Conservation (phyloP, 176 grass and related monocot genomes). For the Lolium rigidum region DNA sequence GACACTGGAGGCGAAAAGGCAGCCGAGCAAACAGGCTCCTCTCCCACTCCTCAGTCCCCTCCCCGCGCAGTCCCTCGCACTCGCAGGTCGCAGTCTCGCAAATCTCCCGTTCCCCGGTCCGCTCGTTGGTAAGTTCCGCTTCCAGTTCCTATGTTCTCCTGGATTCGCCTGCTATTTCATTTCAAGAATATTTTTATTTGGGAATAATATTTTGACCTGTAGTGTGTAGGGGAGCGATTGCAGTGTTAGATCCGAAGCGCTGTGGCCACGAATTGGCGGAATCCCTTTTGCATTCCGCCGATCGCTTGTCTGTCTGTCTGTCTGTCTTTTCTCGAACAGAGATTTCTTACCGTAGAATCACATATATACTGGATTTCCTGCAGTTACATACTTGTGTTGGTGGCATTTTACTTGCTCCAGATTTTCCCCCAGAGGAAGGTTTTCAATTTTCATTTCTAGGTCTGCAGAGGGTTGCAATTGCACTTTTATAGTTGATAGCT, state of each 20-base stretch:
- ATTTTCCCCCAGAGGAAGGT: neutral
- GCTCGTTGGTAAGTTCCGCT: neutral
- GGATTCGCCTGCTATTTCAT: neutral
- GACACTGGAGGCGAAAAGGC: constrained; percentile 1
- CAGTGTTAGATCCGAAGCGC: constrained; percentile 12
- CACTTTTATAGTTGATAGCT: neutral
- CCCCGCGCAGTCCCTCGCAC: neutral
- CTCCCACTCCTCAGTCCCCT: neutral
- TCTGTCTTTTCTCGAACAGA: neutral
- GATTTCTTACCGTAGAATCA: neutral
- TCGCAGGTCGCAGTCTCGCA: neutral
- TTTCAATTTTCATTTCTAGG: neutral
- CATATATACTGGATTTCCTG: neutral
- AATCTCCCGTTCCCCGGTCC: neutral
- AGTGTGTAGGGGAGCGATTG: neutral
- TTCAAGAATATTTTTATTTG: neutral
- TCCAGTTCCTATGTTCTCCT: neutral
- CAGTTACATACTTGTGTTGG: neutral
- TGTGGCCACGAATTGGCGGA: neutral
- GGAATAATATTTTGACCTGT: neutral
- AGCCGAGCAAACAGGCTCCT: neutral
- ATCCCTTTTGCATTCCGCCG: neutral
- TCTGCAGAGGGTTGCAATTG: neutral
- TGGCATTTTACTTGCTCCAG: constrained; percentile 15
- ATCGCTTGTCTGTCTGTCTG: neutral